Conservation (phyloP, 2,329 filamentous ascomycete genomes). For the Trichophyton simii region DNA sequence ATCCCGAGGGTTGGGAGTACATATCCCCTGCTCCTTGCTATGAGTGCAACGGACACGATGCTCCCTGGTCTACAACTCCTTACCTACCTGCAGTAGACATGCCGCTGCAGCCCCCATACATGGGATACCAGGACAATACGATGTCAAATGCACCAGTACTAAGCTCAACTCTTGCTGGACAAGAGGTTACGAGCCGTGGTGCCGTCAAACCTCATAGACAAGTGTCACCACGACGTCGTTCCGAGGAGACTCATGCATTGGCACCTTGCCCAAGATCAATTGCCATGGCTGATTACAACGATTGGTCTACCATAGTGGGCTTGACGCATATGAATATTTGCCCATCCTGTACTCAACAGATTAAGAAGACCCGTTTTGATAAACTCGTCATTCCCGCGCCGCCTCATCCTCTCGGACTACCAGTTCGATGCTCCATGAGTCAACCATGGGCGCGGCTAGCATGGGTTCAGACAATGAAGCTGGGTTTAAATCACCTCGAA, state of each 20-base stretch:
- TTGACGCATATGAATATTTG: constrained; percentile 68
- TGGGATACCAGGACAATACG: background rate
- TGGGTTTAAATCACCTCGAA: constrained; percentile 51
- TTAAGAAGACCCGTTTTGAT: constrained; percentile 59
- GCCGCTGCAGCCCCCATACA: background rate
- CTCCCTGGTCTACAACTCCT: background rate
- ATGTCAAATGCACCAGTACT: background rate
- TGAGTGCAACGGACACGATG: background rate
- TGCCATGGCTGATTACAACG: constrained; percentile 51
- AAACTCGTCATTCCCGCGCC: constrained; percentile 53
- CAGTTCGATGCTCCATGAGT: constrained; percentile 66
- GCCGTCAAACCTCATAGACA: background rate
- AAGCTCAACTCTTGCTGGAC: background rate
- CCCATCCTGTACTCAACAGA: constrained; percentile 59
- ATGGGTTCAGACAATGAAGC: constrained; percentile 66
- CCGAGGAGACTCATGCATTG: constrained; percentile 28
- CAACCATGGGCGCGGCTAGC: constrained; percentile 73
- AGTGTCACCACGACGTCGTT: background rate
- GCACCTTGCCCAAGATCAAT: constrained; percentile 57
- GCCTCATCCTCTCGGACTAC: constrained; percentile 43
- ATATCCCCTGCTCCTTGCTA: background rate
- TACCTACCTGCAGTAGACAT: background rate
- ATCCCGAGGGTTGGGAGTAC: background rate
- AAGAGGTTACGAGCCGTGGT: background rate
- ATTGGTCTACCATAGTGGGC: constrained; percentile 69